A percentile compares a stretch with the other conserved stretches of the same genome.
Conservation (phyloP, 768 basidiomycete genomes). For the Antrodiella citrinella region DNA sequence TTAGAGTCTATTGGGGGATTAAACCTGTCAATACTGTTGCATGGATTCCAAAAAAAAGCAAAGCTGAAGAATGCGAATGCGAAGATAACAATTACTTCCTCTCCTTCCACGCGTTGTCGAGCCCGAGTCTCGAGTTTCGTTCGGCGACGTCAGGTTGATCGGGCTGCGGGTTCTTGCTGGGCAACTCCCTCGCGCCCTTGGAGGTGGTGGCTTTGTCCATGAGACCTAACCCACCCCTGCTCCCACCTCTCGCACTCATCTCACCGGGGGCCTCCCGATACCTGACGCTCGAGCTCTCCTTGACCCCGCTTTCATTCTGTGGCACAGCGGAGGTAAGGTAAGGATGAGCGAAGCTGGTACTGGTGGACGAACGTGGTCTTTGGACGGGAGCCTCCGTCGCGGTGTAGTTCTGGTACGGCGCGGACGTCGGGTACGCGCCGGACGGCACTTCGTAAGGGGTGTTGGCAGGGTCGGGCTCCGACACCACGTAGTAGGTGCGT, state of each 20-base stretch:
- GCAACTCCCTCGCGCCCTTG: constrained; percentile 29
- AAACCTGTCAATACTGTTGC: background rate
- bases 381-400: constrained; percentile 32
- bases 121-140: constrained; percentile 38
- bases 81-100: constrained; percentile 28
- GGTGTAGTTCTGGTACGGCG: constrained; percentile 33
- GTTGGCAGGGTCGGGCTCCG: constrained; percentile 56
- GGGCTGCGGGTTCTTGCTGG: constrained; percentile 40
- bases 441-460: constrained; percentile 63
- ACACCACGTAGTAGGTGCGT: constrained; percentile 63
- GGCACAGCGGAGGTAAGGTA: constrained; percentile 34
- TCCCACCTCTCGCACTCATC: constrained; percentile 35
- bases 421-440: constrained; percentile 41
- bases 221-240: constrained; percentile 33
- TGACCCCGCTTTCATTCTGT: constrained; percentile 35
- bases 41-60: constrained; percentile 1
- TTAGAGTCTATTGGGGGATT: background rate
- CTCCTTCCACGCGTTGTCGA: constrained; percentile 40
- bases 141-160: constrained; percentile 33
- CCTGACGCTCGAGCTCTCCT: constrained; percentile 40
- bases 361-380: constrained; percentile 32
- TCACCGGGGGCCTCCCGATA: constrained; percentile 35
- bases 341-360: constrained; percentile 34
- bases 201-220: constrained; percentile 32
- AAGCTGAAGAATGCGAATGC: background rate